Percentiles rank a stretch among this genome's conserved stretches.
phyloP scores from a whole-genome alignment of 768 basidiomycete species.

The Coprinellus micaceus region DNA sequence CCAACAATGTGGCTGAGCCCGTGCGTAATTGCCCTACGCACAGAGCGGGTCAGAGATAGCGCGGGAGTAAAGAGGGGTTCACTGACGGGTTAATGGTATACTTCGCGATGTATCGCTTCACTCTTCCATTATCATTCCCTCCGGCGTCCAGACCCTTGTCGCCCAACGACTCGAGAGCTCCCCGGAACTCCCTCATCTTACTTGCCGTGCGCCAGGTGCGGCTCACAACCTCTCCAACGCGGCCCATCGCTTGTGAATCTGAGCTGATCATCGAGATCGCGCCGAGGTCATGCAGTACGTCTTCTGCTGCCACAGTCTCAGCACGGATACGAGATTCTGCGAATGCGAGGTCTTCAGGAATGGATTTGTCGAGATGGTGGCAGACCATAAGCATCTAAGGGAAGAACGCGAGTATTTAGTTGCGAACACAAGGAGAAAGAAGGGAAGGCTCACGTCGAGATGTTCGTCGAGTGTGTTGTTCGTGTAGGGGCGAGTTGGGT shows the following conservation, averaged over 20 bases:
- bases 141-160: conserved; percentile 58
- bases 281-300: conserved; percentile 87
- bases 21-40: conserved; percentile 80
- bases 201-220: conserved; percentile 96
- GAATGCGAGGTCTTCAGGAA: conserved; percentile 91
- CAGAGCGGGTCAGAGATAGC: conserved; percentile 3
- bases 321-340: conserved; percentile 96
- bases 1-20: conserved; percentile 89
- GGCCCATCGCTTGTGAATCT: conserved; percentile 97
- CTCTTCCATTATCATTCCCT: conserved; percentile 78
- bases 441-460: conserved; percentile 66
- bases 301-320: conserved; percentile 97
- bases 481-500: conserved; percentile 91
- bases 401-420: not conserved
- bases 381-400: conserved; percentile 99
- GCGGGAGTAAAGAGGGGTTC: not conserved
- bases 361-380: conserved; percentile 90
- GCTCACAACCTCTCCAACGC: conserved; percentile 90
- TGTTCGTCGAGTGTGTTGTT: conserved; percentile 94
- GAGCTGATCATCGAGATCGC: conserved; percentile 97
- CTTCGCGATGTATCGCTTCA: conserved; percentile 93
- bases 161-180: conserved; percentile 67
- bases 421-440: not conserved
- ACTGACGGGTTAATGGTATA: conserved; percentile 97
- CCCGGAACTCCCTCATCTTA: conserved; percentile 82